A percentile compares a stretch with the other conserved stretches of the same genome.
Conservation (phyloP, 495 filamentous ascomycete genomes). For the Xylaria grammica region DNA sequence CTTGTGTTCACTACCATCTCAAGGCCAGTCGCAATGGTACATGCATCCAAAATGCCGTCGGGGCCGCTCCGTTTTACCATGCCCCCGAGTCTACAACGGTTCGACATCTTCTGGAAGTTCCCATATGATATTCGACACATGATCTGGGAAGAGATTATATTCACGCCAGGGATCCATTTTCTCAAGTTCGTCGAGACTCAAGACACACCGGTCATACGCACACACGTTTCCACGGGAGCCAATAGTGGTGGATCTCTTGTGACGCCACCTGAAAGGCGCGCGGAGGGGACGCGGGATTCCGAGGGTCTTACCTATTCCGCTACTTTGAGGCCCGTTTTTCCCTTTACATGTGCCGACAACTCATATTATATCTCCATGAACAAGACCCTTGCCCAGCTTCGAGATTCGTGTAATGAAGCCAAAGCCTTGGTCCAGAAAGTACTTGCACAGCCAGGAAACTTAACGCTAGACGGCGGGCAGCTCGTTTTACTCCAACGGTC, state of each 20-base stretch:
- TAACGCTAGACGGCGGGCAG: conserved; percentile 31
- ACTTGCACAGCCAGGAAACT: conserved; percentile 27
- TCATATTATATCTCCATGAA: conserved; percentile 35
- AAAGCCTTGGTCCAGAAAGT: conserved; percentile 24
- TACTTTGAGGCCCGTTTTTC: conserved; percentile 29
- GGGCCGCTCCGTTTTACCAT: conserved; percentile 22
- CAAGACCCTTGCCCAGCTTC: conserved; percentile 30
- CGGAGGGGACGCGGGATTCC: conserved; percentile 4
- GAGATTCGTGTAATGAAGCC: conserved; percentile 31
- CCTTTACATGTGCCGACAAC: conserved; percentile 29
- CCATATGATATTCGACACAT: conserved; percentile 35
- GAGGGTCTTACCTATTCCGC: conserved; percentile 25
- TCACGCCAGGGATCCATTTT: conserved; percentile 39
- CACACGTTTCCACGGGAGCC: not conserved
- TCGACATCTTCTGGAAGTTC: conserved; percentile 29
- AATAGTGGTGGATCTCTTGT: conserved; percentile 14
- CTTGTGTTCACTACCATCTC: not conserved
- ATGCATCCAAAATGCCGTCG: not conserved
- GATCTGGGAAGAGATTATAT: conserved; percentile 35
- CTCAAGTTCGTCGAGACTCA: conserved; percentile 32
- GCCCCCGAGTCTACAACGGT: conserved; percentile 24
- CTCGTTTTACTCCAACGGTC: conserved; percentile 32
- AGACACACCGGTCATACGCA: not conserved
- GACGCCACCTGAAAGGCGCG: not conserved
- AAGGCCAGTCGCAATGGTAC: conserved; percentile 9